Base-by-base conservation (phyloP, 805 yeast genomes). In the Debaryomyces tyrocola region DNA sequence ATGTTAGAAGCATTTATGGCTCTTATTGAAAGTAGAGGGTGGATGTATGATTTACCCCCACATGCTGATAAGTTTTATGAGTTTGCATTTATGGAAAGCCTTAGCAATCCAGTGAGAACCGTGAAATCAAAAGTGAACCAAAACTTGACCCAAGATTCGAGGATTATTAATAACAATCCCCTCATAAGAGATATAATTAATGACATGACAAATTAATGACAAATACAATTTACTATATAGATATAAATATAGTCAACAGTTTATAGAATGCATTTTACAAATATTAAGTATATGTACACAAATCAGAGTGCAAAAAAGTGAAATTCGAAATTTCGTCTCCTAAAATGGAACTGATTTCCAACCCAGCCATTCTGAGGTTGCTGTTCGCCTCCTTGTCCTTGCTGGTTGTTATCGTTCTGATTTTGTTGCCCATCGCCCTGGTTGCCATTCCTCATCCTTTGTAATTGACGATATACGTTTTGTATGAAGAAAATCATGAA, bases 31-130 rank as follows among this genome's bases (percentile, higher is more conserved):
- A 55, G 66, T 4, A 76, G 78, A 44, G 72, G 76, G 0, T 90
- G 96, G 96, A 69, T 83, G 31, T 78, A 83, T 53, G 67, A 76
- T 27, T 62, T 87, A 10, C 84, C 86, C 1, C 51, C 57, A 1
- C 58, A 62, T 33, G 82, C 81, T 6, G 58, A 67, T 14, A 47
- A 56, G 2, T 48, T 66, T 11, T 81, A 80, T 54, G 48, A 60
- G 6, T 62, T 70, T 33, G 48, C 55, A 4, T 40, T 33, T 12
- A 10, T 15, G 14, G 34, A 48, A 27, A 11, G 21, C 10, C 43
- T 29, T 11, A 27, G 15, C 21, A 38, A 41, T 24, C 45, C 45
- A 9, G 37, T 17, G 2, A 28, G 15, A 4, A 15, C 15, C 10
- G 6, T 14, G 27, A 28, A 18, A 6, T n/a, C 31, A 20, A 24